Conservation (phyloP, 345 rosid species). For the Syzygium oleosum region DNA sequence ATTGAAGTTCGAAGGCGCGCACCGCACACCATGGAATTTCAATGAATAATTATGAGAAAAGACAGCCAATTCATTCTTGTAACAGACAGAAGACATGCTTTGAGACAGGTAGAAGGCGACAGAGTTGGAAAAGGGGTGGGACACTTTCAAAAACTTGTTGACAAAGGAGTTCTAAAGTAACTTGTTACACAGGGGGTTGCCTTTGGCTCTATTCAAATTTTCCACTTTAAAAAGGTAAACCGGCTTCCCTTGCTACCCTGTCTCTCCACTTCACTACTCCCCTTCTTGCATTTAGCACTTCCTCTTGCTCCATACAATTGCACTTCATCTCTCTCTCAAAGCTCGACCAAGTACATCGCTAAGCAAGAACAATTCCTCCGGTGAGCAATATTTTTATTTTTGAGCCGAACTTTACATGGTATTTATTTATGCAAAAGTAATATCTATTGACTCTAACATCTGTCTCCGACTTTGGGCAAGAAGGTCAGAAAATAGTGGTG, state of each 20-base stretch:
- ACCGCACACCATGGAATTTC: too few species aligned
- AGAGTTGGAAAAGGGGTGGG: not conserved
- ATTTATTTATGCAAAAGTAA: not conserved
- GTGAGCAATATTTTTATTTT: not conserved
- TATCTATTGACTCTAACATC: not conserved
- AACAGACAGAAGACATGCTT: not conserved
- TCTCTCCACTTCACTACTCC: not conserved
- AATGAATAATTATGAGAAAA: too few species aligned
- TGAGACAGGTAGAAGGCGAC: not conserved
- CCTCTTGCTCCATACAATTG: not conserved
- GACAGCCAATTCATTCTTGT: not conserved
- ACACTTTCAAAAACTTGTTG: not conserved
- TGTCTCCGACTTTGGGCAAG: not conserved
- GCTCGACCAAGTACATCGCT: not conserved
- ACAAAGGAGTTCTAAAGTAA: not conserved
- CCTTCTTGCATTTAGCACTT: not conserved
- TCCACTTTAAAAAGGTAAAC: not conserved
- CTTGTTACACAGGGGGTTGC: not conserved
- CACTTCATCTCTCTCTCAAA: not conserved
- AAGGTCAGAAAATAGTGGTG: not conserved
- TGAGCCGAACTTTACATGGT: not conserved
- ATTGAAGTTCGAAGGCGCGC: too few species aligned
- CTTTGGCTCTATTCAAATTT: not conserved
- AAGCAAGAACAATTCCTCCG: not conserved
- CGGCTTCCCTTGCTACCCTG: not conserved